Percentiles rank a stretch among this genome's conserved stretches.
phyloP scores from a whole-genome alignment of 352 stramenopile species.

The Globisporangium cederbergense region DNA sequence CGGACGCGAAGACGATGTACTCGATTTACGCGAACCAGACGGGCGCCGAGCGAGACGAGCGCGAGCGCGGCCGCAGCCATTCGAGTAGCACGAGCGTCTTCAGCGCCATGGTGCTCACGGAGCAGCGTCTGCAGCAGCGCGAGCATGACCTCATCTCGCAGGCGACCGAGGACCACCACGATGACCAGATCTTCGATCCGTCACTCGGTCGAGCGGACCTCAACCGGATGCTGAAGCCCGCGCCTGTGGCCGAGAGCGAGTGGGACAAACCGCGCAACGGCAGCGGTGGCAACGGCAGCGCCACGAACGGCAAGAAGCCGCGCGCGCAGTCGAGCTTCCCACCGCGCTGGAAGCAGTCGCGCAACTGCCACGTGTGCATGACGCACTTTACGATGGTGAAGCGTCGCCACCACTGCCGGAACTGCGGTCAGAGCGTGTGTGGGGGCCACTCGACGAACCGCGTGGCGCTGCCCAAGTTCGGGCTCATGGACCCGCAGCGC shows the following conservation, averaged over 20 bases:
- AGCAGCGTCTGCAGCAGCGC: slow-evolving; percentile 58
- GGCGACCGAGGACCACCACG: slow-evolving; percentile 44
- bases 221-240: slow-evolving; percentile 5
- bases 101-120: slow-evolving; percentile 50
- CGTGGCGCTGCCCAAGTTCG: slow-evolving; percentile 72
- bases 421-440: slow-evolving; percentile 77
- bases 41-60: slow-evolving; percentile 6
- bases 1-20: slow-evolving; percentile 24
- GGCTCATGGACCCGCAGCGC: slow-evolving; percentile 62
- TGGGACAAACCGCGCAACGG: slow-evolving; percentile 10
- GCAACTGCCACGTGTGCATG: slow-evolving; percentile 65
- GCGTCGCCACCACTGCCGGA: slow-evolving; percentile 80
- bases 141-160: slow-evolving; percentile 64
- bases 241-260: slow-evolving; percentile 3
- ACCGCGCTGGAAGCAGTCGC: slow-evolving; percentile 73
- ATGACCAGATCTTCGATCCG: slow-evolving; percentile 24
- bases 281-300: neutral
- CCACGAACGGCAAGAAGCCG: slow-evolving; percentile 12
- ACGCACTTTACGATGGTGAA: slow-evolving; percentile 55
- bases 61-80: slow-evolving; percentile 14
- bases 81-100: slow-evolving; percentile 22
- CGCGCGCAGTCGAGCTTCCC: slow-evolving; percentile 56
- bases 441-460: slow-evolving; percentile 74
- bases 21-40: slow-evolving; percentile 33
- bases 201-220: slow-evolving; percentile 3